A percentile compares a stretch with the other conserved stretches of the same genome.
Conservation (phyloP, 331 rosid genomes). For the Malus hybrid region DNA sequence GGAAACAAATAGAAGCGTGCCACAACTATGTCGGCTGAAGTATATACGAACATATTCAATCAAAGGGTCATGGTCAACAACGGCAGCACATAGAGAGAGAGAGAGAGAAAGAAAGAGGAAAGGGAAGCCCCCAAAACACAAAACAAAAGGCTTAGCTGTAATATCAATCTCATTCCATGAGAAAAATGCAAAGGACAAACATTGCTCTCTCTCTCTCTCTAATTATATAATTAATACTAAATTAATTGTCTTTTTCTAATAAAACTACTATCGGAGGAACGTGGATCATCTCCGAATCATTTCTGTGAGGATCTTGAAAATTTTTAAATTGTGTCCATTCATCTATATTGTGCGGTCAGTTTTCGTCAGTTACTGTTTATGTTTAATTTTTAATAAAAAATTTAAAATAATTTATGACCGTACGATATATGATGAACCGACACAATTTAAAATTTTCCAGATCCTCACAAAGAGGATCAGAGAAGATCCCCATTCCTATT, state of each 20-base stretch:
- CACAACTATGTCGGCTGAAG: not conserved
- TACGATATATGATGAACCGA: fast-evolving
- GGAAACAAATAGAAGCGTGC: not conserved
- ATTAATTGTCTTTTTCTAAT: not conserved
- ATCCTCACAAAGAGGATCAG: fast-evolving
- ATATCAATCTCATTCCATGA: not conserved
- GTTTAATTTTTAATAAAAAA: too few relatives aligned
- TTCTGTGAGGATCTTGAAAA: fast-evolving
- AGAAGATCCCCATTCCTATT: too few relatives aligned
- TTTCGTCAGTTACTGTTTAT: not conserved
- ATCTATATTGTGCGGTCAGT: fast-evolving
- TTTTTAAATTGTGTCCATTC: fast-evolving
- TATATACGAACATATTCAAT: not conserved
- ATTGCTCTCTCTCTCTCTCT: not conserved
- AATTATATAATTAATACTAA: not conserved
- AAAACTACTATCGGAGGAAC: too few relatives aligned
- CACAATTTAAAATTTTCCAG: too few relatives aligned
- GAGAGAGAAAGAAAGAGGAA: not conserved
- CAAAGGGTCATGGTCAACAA: conserved; percentile 26
- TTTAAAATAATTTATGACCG: too few relatives aligned
- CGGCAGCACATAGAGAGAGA: conserved; percentile 16
- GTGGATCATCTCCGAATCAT: too few relatives aligned
- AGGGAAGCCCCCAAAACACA: not conserved
- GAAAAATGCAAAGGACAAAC: conserved; percentile 3
- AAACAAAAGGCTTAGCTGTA: conserved; percentile 13